These are phyloP conservation scores for Colletotrichum brevisporum DNA, from an alignment of 2,329 filamentous ascomycete species.

Conservation along the genomic window DNA sequence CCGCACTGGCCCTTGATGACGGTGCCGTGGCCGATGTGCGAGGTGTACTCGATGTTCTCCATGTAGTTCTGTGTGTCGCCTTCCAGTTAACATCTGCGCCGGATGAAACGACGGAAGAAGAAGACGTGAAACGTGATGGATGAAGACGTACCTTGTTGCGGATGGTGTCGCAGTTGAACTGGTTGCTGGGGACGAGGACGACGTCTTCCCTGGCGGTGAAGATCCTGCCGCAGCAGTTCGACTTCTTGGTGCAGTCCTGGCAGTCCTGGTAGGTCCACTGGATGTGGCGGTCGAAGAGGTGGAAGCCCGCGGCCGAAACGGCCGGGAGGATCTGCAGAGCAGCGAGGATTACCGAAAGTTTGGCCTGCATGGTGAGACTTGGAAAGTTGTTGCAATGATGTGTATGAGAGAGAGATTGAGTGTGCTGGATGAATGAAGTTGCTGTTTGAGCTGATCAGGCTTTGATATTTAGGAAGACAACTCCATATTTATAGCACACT, in stretches of 20 bases:
- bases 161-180: conserved; percentile 16
- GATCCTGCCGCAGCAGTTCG: not conserved
- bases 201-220: conserved; percentile 5
- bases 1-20: conserved; percentile 17
- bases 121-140: no score
- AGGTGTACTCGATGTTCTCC: not conserved
- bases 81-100: not conserved
- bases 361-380: not conserved
- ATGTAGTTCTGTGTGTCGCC: not conserved
- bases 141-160: conserved; percentile 8
- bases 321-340: conserved; percentile 9
- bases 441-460: not conserved
- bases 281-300: conserved; percentile 12
- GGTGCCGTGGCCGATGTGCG: not conserved
- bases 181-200: conserved; percentile 2
- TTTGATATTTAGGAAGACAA: not conserved
- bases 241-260: not conserved
- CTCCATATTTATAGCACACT: not conserved
- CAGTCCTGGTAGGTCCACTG: conserved; percentile 1
- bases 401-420: not conserved
- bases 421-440: not conserved
- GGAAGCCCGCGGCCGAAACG: conserved; percentile 3
- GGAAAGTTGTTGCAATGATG: not conserved
- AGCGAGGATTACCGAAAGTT: not conserved
- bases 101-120: no score